Evolutionary conservation across 169 alveolate genomes (phyloP).

Genomic region (Plasmodium gonderi): DNA sequence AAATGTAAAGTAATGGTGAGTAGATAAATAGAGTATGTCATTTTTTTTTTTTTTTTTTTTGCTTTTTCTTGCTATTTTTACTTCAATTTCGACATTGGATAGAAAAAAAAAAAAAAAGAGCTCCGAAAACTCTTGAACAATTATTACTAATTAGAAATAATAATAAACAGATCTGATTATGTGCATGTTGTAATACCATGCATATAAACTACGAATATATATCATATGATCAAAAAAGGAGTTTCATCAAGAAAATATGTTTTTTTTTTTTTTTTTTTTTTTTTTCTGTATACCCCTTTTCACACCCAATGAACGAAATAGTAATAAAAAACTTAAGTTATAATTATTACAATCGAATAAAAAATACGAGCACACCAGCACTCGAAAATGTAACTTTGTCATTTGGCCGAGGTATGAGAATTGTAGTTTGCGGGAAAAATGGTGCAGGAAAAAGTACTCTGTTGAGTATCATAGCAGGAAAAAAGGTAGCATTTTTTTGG

Average conservation of each 20-base stretch:
- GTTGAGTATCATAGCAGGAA: conserved; percentile 66
- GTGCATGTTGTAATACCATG: too few relatives aligned
- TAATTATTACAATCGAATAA: conserved; percentile 36
- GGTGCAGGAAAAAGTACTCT: conserved; percentile 75
- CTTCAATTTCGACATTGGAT: background rate
- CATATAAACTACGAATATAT: too few relatives aligned
- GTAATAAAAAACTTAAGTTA: conserved; percentile 35
- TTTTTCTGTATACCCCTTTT: background rate
- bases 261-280: background rate
- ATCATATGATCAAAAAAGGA: background rate
- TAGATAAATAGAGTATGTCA: background rate
- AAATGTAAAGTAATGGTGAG: background rate
- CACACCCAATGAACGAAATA: conserved; percentile 21
- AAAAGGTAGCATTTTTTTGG: conserved; percentile 11
- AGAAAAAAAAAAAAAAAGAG: background rate
- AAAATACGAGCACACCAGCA: conserved; percentile 22
- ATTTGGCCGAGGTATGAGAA: conserved; percentile 54
- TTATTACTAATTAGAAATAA: too few relatives aligned
- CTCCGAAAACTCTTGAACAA: too few relatives aligned
- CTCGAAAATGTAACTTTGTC: conserved; percentile 26
- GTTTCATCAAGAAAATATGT: too few relatives aligned
- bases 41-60: background rate
- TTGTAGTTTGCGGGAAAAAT: conserved; percentile 68
- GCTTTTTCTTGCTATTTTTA: background rate
- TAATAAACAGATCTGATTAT: too few relatives aligned